A percentile compares a stretch with the other conserved stretches of the same genome.
Evolutionary conservation across 208 protist genomes (phyloP).

Genomic region (Wallacemonas sp.): DNA sequence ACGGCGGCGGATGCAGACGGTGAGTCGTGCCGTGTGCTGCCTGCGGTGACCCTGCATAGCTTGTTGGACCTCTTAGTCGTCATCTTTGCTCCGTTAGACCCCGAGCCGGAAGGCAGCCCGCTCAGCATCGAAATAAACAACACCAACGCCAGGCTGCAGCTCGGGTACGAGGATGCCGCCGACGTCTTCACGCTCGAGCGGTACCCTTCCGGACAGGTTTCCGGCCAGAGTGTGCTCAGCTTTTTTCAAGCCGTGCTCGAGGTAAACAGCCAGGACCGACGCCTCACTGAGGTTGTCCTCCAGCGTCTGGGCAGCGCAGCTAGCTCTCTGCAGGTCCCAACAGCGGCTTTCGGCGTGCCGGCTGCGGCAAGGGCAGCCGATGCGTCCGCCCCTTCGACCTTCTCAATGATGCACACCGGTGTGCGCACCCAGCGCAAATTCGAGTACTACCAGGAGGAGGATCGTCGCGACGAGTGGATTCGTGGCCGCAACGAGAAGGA

Average conservation of each 20-base stretch:
- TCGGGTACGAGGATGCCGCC: constrained; percentile 46
- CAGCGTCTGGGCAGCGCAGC: constrained; percentile 20
- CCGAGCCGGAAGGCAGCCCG: constrained; percentile 16
- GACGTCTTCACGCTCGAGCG: constrained; percentile 37
- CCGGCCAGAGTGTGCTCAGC: constrained; percentile 27
- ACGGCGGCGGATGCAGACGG: constrained; percentile 11
- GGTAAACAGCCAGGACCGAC: constrained; percentile 20
- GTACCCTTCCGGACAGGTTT: constrained; percentile 39
- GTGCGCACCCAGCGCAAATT: constrained; percentile 42
- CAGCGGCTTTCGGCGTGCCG: neutral
- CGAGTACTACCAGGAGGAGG: constrained; percentile 57
- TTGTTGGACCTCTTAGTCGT: constrained; percentile 20
- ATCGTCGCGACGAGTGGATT: constrained; percentile 81
- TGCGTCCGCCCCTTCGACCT: constrained; percentile 10
- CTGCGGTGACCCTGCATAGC: constrained; percentile 28
- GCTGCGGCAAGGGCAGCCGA: neutral
- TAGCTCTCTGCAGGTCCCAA: constrained; percentile 2
- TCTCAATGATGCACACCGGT: constrained; percentile 37
- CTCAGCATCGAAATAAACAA: constrained; percentile 25
- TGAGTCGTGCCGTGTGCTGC: neutral
- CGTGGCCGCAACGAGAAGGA: constrained; percentile 57
- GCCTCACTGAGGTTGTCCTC: constrained; percentile 13
- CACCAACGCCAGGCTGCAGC: constrained; percentile 24
- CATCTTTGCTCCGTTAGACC: constrained; percentile 24
- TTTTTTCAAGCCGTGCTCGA: constrained; percentile 38